Evolutionary conservation across 2,329 filamentous ascomycete species (phyloP), one percentile per base, ranked within the genome.

Genomic region (Colletotrichum sansevieriae): DNA sequence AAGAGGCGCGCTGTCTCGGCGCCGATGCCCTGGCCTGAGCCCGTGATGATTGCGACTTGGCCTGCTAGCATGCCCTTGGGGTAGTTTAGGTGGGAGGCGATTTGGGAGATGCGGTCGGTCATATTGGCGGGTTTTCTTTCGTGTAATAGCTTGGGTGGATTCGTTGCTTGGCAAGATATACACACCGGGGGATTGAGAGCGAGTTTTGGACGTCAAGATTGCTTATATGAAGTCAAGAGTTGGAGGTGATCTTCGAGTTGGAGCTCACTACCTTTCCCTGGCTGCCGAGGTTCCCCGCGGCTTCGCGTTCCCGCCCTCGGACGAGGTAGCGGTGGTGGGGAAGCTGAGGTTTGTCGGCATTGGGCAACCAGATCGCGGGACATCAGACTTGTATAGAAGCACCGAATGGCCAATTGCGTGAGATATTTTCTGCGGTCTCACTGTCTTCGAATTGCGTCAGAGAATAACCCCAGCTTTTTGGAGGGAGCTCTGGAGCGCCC

Each of bases 1-100:
- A 97, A 97, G 3, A 97, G 82, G 10, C 90, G 86, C 8, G 94
- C 94, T 37, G 91, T 86, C 81, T 97, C 94, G 33, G 93, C 94
- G 25, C 94, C 94, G 77, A 97, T 97, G 68, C 94, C 94, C 78
- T 97, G 93, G 9, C 92, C 93, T 18, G 90, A 90, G 51, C 94
- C 93, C 2, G 94, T 97, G 78, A 97, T 91, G 78, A 97, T 97
- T 75, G 94, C 94, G 15, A 92, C 89, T 78, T 97, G 93, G 60
- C 91, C 92, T 35, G 87, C 87, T 63, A 97, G 88, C 78, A 97
- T 84, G 67, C 94, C 94, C 76, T 88, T 87, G 43, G 94, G 93
- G 82, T 90, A 95, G 82, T 94, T 95, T 74, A 97, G 88, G 79
- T 97, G 93, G 70, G 86, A 86, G 43, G 91, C 88, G 74, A 97